Evolutionary conservation across 495 filamentous ascomycete species (phyloP).

Genomic region (Neurospora sp.): DNA sequence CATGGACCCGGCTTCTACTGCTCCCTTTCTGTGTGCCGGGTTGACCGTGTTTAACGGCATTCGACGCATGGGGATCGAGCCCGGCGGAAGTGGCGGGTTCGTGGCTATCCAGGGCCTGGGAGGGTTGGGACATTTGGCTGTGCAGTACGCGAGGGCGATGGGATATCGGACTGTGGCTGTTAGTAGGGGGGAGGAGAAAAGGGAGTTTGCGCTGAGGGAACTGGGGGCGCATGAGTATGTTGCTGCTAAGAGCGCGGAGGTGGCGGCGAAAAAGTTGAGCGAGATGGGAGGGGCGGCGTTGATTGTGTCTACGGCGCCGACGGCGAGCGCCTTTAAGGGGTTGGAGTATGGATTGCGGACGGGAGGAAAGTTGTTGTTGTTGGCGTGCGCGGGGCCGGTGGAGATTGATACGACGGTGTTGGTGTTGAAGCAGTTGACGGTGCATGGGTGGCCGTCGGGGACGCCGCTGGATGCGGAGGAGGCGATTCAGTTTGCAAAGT

Average conservation of each 20-base stretch:
- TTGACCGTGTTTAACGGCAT: constrained; percentile 62
- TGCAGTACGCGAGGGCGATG: constrained; percentile 53
- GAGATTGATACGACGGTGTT: constrained; percentile 40
- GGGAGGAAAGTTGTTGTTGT: constrained; percentile 47
- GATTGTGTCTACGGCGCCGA: constrained; percentile 55
- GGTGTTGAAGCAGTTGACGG: constrained; percentile 38
- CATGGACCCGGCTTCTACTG: constrained; percentile 45
- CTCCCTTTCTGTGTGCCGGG: constrained; percentile 59
- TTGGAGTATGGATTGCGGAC: constrained; percentile 42
- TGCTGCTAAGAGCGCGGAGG: constrained; percentile 41
- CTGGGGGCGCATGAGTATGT: constrained; percentile 59
- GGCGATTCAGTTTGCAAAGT: constrained; percentile 47
- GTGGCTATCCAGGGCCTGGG: constrained; percentile 56
- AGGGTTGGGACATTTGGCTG: constrained; percentile 53
- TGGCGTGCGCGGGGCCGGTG: constrained; percentile 45
- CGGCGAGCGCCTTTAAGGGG: constrained; percentile 39
- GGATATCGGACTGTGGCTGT: constrained; percentile 54
- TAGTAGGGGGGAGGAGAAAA: constrained; percentile 42
- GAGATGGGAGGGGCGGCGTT: constrained; percentile 51
- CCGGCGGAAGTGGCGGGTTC: constrained; percentile 40
- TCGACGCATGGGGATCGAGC: constrained; percentile 46
- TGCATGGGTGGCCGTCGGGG: constrained; percentile 52
- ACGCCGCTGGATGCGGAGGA: constrained; percentile 55
- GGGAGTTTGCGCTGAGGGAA: constrained; percentile 42
- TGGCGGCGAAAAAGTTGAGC: constrained; percentile 38